These are phyloP conservation scores for Andrographis paniculata DNA, from an alignment of 305 asterid species.

Conservation along the genomic window DNA sequence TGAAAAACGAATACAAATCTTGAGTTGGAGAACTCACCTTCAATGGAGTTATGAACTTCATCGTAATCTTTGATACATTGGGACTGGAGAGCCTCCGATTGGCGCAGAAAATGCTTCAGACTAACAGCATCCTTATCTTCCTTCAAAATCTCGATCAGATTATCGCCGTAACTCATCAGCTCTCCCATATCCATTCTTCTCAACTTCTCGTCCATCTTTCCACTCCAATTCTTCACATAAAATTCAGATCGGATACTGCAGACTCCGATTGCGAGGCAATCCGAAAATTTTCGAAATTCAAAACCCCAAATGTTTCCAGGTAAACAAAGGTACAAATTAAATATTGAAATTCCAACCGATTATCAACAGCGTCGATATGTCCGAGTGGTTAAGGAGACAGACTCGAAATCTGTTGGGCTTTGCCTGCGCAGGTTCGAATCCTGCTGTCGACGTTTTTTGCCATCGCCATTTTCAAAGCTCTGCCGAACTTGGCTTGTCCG, in stretches of 20 bases:
- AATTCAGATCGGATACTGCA: background rate
- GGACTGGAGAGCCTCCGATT: constrained; percentile 26
- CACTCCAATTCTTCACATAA: background rate
- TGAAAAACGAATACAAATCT: background rate
- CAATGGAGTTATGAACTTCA: constrained; percentile 19
- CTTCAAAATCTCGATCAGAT: constrained; percentile 30
- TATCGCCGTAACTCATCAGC: constrained; percentile 24
- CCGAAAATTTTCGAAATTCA: background rate
- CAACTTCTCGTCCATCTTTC: constrained; percentile 18
- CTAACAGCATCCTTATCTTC: constrained; percentile 24
- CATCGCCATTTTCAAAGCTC: no score
- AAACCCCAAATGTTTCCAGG: background rate
- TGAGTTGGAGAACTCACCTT: constrained; percentile 21
- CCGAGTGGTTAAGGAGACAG: constrained; percentile 99
- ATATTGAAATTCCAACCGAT: background rate
- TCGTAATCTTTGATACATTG: constrained; percentile 26
- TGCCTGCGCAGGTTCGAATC: constrained; percentile 99
- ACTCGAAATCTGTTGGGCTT: constrained; percentile 99
- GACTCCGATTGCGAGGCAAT: no score
- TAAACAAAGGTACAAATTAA: no score
- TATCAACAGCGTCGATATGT: constrained; percentile 54
- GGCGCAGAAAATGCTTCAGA: constrained; percentile 29
- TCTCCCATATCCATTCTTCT: constrained; percentile 27
- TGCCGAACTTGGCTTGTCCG: no score
- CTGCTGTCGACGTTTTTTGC: constrained; percentile 83